These are phyloP conservation scores for Tylopilus felleus DNA, from an alignment of 768 basidiomycete genomes.

Conservation along the genomic window DNA sequence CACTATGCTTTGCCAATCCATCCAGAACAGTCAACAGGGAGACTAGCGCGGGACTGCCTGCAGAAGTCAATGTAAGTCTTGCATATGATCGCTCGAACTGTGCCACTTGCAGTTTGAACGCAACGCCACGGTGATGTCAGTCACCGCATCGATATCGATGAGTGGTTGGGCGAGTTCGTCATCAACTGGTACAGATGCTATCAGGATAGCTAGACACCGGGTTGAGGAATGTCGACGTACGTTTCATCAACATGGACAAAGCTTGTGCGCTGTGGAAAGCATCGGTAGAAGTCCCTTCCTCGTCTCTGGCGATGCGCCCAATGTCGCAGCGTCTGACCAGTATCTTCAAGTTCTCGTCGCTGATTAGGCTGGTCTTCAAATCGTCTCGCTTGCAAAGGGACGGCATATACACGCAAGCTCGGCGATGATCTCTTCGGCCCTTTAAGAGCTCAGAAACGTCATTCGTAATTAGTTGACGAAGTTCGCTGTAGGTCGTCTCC, in stretches of 20 bases:
- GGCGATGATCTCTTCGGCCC: slow-evolving; percentile 5
- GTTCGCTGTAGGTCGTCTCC: slow-evolving; percentile 1
- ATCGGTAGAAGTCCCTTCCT: slow-evolving; percentile 18
- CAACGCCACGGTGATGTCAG: slow-evolving; percentile 17
- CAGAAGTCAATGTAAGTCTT: background rate
- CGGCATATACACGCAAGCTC: slow-evolving; percentile 28
- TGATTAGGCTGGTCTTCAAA: slow-evolving; percentile 13
- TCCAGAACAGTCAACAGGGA: slow-evolving; percentile 20
- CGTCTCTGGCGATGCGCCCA: background rate
- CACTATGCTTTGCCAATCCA: slow-evolving; percentile 16
- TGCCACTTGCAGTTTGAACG: slow-evolving; percentile 15
- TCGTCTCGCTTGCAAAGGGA: slow-evolving; percentile 24
- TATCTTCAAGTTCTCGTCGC: slow-evolving; percentile 14
- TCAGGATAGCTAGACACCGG: background rate
- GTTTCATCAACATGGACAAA: slow-evolving; percentile 23
- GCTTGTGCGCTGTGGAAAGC: slow-evolving; percentile 27
- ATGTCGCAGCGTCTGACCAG: slow-evolving; percentile 21
- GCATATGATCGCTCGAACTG: background rate
- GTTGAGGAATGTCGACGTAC: slow-evolving; percentile 3
- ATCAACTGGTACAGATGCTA: slow-evolving; percentile 11
- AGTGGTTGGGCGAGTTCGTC: slow-evolving; percentile 7
- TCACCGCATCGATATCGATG: slow-evolving; percentile 15
- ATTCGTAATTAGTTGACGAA: background rate
- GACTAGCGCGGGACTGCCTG: slow-evolving; percentile 23
- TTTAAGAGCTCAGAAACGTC: slow-evolving; percentile 19